phyloP scores from a whole-genome alignment of 169 alveolate species.

The Besnoitia besnoiti region DNA sequence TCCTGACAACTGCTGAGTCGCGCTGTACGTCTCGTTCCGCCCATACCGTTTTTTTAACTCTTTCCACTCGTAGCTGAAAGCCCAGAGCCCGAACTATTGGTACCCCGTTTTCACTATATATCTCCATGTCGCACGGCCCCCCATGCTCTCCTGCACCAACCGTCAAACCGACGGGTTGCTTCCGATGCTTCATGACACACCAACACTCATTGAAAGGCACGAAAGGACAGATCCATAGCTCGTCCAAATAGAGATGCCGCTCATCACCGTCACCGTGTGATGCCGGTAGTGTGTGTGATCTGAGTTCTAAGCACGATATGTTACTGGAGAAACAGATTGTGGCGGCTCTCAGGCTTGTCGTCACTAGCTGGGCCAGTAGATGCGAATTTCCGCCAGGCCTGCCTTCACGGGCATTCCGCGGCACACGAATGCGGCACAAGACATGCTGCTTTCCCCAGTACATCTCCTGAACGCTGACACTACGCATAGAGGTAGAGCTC shows the following conservation, averaged over 20 bases:
- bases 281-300: background rate
- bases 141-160: background rate
- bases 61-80: background rate
- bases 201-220: constrained; percentile 20
- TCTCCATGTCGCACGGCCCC: background rate
- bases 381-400: background rate
- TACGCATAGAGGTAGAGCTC: background rate
- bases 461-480: background rate
- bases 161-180: background rate
- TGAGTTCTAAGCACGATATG: background rate
- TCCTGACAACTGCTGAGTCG: background rate
- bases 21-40: too few relatives aligned
- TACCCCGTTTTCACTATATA: background rate
- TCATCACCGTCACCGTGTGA: background rate
- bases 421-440: background rate
- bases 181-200: background rate
- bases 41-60: too few relatives aligned
- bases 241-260: background rate
- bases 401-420: background rate
- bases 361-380: constrained; percentile 17
- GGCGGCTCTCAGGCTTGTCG: background rate
- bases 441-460: background rate
- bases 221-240: background rate
- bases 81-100: background rate
- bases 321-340: background rate